Percentiles rank a stretch among this genome's conserved stretches.
Evolutionary conservation across 192 early-diverging fungal genomes (phyloP).

Genomic region (Thamnidium elegans): DNA sequence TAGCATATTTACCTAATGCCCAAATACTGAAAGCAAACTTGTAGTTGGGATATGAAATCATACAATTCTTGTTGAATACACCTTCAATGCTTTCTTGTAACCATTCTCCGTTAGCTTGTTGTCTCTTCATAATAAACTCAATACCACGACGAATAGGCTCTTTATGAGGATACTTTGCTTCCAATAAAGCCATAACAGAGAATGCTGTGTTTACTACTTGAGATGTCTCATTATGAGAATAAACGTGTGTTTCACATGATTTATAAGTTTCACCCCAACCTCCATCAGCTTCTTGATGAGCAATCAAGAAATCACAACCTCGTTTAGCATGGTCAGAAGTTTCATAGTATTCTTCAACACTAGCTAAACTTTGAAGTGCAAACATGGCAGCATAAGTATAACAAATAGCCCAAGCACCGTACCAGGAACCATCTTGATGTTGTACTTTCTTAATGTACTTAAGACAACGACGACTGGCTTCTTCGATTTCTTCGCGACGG

Average conservation of each 20-base stretch:
- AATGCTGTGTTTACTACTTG: conserved; percentile 93
- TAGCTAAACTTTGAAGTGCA: conserved; percentile 80
- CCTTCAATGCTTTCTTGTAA: conserved; percentile 96
- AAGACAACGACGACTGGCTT: conserved; percentile 50
- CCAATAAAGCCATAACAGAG: conserved; percentile 86
- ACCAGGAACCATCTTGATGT: conserved; percentile 85
- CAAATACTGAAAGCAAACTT: conserved; percentile 92
- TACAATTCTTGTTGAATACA: conserved; percentile 92
- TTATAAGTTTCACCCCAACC: conserved; percentile 98
- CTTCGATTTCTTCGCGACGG: conserved; percentile 75
- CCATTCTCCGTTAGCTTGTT: conserved; percentile 93
- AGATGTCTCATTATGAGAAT: conserved; percentile 61
- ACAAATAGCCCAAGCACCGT: conserved; percentile 95
- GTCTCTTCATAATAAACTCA: conserved; percentile 76
- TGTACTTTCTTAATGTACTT: conserved; percentile 76
- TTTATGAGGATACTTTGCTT: conserved; percentile 80
- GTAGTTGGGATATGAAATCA: conserved; percentile 89
- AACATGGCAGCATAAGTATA: conserved; percentile 97
- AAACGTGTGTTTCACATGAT: conserved; percentile 71
- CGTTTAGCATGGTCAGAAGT: conserved; percentile 58
- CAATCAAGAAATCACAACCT: conserved; percentile 90
- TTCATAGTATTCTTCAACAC: conserved; percentile 78
- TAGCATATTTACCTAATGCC: conserved; percentile 85
- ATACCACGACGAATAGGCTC: conserved; percentile 65
- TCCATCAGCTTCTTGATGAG: conserved; percentile 86